Evolutionary conservation across 805 yeast genomes (phyloP).

Genomic region (Wickerhamomyces chambardii): DNA sequence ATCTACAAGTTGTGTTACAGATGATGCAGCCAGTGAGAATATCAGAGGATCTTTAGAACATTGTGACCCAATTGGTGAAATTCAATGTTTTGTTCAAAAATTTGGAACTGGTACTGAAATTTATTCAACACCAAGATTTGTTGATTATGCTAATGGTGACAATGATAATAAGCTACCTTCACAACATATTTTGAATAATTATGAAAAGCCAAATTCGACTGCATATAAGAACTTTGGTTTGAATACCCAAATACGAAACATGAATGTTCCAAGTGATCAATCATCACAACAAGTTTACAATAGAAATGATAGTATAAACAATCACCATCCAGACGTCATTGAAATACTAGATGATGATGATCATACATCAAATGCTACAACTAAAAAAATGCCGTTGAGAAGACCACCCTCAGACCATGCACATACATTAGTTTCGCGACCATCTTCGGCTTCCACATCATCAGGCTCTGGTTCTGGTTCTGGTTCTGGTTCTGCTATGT

Average conservation of each 20-base stretch:
- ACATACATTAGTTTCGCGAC: constrained; percentile 18
- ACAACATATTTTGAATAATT: neutral
- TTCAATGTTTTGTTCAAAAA: constrained; percentile 39
- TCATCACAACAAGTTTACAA: neutral
- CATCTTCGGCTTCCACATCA: constrained; percentile 11
- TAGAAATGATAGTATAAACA: neutral
- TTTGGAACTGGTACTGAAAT: constrained; percentile 61
- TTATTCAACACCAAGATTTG: constrained; percentile 48
- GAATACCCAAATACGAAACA: too few species aligned
- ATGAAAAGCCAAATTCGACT: neutral
- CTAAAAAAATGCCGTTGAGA: constrained; percentile 7
- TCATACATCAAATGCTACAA: neutral
- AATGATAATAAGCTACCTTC: constrained; percentile 8
- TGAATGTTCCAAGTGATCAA: neutral
- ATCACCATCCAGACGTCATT: neutral
- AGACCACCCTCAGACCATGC: constrained; percentile 22
- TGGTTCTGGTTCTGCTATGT: too few species aligned
- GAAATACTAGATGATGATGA: neutral
- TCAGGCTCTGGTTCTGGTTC: constrained; percentile 2
- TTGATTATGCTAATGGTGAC: constrained; percentile 46
- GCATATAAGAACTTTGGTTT: neutral
- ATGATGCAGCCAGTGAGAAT: constrained; percentile 69
- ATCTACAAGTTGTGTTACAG: constrained; percentile 69
- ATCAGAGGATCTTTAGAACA: constrained; percentile 60
- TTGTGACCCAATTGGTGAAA: constrained; percentile 54